Evolutionary conservation across 176 grass and related monocot genomes (phyloP), one percentile per base, ranked within the genome.

Genomic region (Microstegium vimineum): DNA sequence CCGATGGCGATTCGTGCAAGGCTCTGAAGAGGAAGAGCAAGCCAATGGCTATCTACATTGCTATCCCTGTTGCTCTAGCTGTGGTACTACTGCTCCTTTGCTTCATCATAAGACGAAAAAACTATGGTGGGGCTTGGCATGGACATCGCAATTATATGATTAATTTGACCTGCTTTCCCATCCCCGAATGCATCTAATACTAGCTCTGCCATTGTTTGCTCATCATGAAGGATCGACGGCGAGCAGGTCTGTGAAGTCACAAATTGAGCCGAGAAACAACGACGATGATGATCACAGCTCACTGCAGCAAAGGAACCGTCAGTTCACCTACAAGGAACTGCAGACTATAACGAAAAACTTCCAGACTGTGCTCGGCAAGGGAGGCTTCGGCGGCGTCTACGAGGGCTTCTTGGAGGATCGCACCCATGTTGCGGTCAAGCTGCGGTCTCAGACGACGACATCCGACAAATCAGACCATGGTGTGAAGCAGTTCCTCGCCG

Each of bases 321-420:
- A 73, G 47, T 90, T 93, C 49, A 88, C 85, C 1, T 85, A 90
- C 36, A 75, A 71, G 52, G 81, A 93, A 1, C 33, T 93, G 30
- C 37, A 82, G 62, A 5, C 6, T 4, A 93, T 93, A 31, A 90
- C 91, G 4, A 85, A 82, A 0, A 85, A 87, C 40, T 90, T 93
- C 60, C 22, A 74, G 67, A 28, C 7, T 20, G 60, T 85, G 17
- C 42, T 93, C 30, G 87, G 91, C 1, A 72, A 66, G 61, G 87
- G 91, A 5, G 91, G 91, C 9, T 93, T 93, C 35, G 91, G 91
- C 10, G 11, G 59, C 2, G 91, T 93, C 20, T 90, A 78, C 52
- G 14, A 71, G 62, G 91, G 91, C 3, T 67, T 60, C 42, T 77
- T 89, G 49, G 66, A 88, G 34, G 76, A 93, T 69, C 66, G 76